phyloP scores from a whole-genome alignment of 495 filamentous ascomycete species.

The Penicillium maclennaniae region DNA sequence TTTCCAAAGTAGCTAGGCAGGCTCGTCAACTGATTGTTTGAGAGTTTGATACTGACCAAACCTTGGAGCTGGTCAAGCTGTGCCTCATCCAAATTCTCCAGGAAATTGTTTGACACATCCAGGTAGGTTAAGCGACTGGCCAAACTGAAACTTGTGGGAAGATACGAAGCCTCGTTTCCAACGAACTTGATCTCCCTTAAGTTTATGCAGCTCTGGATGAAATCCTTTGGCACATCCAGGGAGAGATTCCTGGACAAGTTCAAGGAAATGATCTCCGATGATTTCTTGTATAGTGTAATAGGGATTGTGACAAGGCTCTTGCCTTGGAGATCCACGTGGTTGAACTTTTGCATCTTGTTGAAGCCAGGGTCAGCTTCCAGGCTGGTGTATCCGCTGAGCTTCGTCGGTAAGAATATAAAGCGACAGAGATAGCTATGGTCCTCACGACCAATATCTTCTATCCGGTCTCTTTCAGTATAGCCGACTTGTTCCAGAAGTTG shows the following conservation, averaged over 20 bases:
- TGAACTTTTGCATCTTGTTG: slow-evolving; percentile 78
- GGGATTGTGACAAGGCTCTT: slow-evolving; percentile 92
- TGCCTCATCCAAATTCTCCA: slow-evolving; percentile 82
- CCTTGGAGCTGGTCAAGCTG: slow-evolving; percentile 65
- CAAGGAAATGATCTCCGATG: slow-evolving; percentile 87
- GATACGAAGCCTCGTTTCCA: slow-evolving; percentile 80
- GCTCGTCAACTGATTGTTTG: slow-evolving; percentile 79
- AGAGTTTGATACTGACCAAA: slow-evolving; percentile 86
- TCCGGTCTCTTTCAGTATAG: slow-evolving; percentile 78
- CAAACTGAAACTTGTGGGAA: slow-evolving; percentile 81
- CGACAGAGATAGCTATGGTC: slow-evolving; percentile 96
- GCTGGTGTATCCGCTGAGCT: slow-evolving; percentile 70
- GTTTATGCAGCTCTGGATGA: slow-evolving; percentile 88
- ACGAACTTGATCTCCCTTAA: slow-evolving; percentile 92
- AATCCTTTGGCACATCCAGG: slow-evolving; percentile 91
- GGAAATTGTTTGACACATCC: slow-evolving; percentile 89
- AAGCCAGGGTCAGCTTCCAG: slow-evolving; percentile 75
- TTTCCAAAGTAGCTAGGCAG: slow-evolving; percentile 77
- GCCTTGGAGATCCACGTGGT: slow-evolving; percentile 87
- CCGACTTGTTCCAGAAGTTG: slow-evolving; percentile 86
- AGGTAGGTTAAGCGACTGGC: slow-evolving; percentile 80
- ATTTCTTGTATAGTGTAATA: slow-evolving; percentile 86
- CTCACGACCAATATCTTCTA: slow-evolving; percentile 95
- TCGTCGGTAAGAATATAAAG: slow-evolving; percentile 87
- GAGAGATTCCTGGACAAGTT: slow-evolving; percentile 91